phyloP scores from a whole-genome alignment of 805 yeast species.

The Millerozyma acaciae region DNA sequence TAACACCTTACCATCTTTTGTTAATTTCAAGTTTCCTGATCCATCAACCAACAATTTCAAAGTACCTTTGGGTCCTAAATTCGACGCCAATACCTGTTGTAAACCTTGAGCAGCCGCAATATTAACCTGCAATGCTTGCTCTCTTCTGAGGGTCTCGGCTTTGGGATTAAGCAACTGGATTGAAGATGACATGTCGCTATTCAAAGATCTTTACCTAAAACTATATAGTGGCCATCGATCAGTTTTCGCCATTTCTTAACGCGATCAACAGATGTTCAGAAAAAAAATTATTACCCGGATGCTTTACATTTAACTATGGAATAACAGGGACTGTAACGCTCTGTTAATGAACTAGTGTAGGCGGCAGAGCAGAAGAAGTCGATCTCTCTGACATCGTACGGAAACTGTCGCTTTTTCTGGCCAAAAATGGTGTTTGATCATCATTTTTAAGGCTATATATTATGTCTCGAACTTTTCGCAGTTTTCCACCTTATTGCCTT shows the following conservation, averaged over 20 bases:
- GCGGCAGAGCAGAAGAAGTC: no score
- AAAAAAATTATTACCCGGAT: constrained; percentile 4
- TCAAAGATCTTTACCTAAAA: constrained; percentile 1
- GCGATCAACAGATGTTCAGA: constrained; percentile 3
- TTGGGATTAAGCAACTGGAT: constrained; percentile 92
- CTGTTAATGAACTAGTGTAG: no score
- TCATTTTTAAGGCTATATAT: no score
- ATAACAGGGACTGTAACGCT: not conserved
- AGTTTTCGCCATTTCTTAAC: constrained; percentile 7
- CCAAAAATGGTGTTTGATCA: no score
- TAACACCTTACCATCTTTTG: constrained; percentile 95
- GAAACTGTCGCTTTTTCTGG: no score
- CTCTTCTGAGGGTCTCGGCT: constrained; percentile 94
- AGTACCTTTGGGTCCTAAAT: constrained; percentile 96
- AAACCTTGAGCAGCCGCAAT: constrained; percentile 95
- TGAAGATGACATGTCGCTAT: constrained; percentile 45
- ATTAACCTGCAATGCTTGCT: constrained; percentile 93
- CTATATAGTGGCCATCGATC: not conserved
- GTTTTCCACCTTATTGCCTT: no score
- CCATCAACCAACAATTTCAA: constrained; percentile 96
- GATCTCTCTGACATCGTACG: no score
- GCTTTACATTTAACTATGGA: not conserved
- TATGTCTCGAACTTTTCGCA: no score
- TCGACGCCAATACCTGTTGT: constrained; percentile 86
- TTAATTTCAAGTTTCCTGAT: constrained; percentile 89